These are phyloP conservation scores for Floccularia luteovirens DNA, from an alignment of 768 basidiomycete genomes.

Conservation along the genomic window DNA sequence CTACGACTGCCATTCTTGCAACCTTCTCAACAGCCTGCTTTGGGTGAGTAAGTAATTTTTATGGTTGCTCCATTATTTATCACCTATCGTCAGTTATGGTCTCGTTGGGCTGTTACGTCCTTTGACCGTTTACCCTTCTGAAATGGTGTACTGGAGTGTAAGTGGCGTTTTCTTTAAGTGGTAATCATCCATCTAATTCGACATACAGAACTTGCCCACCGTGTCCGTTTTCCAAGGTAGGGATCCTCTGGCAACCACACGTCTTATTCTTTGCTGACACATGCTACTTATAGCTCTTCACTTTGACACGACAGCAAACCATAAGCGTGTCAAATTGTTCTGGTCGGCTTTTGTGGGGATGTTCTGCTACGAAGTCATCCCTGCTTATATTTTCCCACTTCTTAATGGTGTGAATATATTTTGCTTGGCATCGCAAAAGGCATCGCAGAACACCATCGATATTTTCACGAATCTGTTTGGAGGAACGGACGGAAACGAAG, in stretches of 20 bases:
- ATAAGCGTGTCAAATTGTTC: slow-evolving; percentile 43
- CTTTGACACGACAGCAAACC: slow-evolving; percentile 33
- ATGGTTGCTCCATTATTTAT: neutral
- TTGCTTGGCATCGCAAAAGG: slow-evolving; percentile 50
- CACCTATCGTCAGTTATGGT: slow-evolving; percentile 35
- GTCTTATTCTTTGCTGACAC: neutral
- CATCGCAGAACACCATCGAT: slow-evolving; percentile 31
- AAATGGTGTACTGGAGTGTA: slow-evolving; percentile 57
- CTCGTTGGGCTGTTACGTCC: slow-evolving; percentile 53
- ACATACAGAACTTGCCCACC: slow-evolving; percentile 40
- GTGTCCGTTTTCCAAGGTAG: slow-evolving; percentile 55
- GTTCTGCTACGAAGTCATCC: slow-evolving; percentile 46
- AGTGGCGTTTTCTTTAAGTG: slow-evolving; percentile 9
- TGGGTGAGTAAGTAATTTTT: slow-evolving; percentile 26
- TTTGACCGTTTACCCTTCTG: slow-evolving; percentile 52
- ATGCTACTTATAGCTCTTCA: slow-evolving; percentile 32
- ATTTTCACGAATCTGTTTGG: slow-evolving; percentile 61
- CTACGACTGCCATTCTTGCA: slow-evolving; percentile 49
- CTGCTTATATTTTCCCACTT: slow-evolving; percentile 55
- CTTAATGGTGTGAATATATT: slow-evolving; percentile 54
- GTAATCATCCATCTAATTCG: neutral
- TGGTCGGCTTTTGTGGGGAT: slow-evolving; percentile 43
- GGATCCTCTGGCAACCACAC: neutral
- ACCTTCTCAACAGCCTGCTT: slow-evolving; percentile 62
- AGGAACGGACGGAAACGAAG: slow-evolving; percentile 60